Conservation (phyloP, 129 eudicot species). For the Calendula officinalis region DNA sequence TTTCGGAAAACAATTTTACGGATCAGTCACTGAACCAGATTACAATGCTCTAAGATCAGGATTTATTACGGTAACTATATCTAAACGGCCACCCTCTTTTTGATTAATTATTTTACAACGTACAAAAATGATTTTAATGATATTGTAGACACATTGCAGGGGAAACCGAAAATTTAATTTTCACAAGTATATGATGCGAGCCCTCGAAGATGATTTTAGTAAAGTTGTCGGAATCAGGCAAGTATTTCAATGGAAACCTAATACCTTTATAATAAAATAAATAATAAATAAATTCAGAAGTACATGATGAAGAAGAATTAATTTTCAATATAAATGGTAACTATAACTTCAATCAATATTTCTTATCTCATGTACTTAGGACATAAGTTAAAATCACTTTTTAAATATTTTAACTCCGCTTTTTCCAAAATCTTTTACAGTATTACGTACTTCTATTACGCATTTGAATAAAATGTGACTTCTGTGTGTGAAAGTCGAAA, state of each 20-base stretch:
- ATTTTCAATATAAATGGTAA: too few relatives aligned
- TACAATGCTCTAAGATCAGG: constrained; percentile 75
- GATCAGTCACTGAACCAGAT: constrained; percentile 78
- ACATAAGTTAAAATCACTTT: too few relatives aligned
- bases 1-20: constrained; percentile 87
- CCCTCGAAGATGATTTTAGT: constrained; percentile 87
- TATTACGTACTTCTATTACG: too few relatives aligned
- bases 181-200: constrained; percentile 96
- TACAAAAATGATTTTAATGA: constrained; percentile 14
- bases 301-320: too few relatives aligned
- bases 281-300: too few relatives aligned
- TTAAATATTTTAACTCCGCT: too few relatives aligned
- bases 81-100: background rate
- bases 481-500: too few relatives aligned
- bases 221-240: constrained; percentile 93
- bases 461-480: too few relatives aligned
- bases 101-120: background rate
- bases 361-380: too few relatives aligned
- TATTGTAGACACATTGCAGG: constrained; percentile 80
- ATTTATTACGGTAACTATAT: constrained; percentile 62
- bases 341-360: too few relatives aligned
- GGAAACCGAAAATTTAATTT: constrained; percentile 80
- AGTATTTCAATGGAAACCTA: constrained; percentile 22
- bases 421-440: too few relatives aligned
- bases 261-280: background rate